Base-by-base conservation (phyloP, 2,329 filamentous ascomycete species). In the Cryphonectria nitschkei region DNA sequence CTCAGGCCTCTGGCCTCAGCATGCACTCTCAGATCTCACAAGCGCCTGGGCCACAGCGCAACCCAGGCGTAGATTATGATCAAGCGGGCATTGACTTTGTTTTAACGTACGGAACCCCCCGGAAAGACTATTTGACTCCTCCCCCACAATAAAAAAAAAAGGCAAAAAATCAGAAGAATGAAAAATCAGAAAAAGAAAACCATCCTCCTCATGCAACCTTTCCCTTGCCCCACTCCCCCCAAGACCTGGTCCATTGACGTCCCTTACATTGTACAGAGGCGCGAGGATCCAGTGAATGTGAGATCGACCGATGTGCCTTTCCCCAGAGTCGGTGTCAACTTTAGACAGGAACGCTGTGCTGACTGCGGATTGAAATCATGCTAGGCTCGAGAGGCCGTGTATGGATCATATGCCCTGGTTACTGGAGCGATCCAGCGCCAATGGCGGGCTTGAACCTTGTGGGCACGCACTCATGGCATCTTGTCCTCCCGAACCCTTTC, bases 401-500 rank as follows among this genome's bases (percentile, higher is more conserved):
- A 97, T 97, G 88, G 90, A 94, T 76, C 94, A 97, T 81, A 87
- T 95, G 82, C 93, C 94, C 76, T 93, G 91, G 82, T 86, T 97
- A 73, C 84, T 95, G 75, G 90, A 89, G 76, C 83, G 86, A 75
- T 82, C 84, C 68, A 82, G 79, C 75, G 84, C 89, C 69, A 84
- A 87, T 68, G 91, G 92, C 74, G 87, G 87, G 75, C 64, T 70
- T 60, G 89, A 92, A 71, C 86, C 93, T 58, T 95, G 93, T 74
- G 96, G 95, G 56, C 96, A 99, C 80, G 95, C 93, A 5, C 85
- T 98, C 75, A 98, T 98, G 95, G 93, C 93, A 22, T 93, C 92
- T 22, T 97, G 93, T 78, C 95, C 95, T 63, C 93, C 95, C 6
- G 88, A 90, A 74, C 84, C 86, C 3, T 86, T 87, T 71, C 77